Evolutionary conservation across 371 early-diverging fungal species (phyloP).

Genomic region (Amoeboaphelidium protococcarum): DNA sequence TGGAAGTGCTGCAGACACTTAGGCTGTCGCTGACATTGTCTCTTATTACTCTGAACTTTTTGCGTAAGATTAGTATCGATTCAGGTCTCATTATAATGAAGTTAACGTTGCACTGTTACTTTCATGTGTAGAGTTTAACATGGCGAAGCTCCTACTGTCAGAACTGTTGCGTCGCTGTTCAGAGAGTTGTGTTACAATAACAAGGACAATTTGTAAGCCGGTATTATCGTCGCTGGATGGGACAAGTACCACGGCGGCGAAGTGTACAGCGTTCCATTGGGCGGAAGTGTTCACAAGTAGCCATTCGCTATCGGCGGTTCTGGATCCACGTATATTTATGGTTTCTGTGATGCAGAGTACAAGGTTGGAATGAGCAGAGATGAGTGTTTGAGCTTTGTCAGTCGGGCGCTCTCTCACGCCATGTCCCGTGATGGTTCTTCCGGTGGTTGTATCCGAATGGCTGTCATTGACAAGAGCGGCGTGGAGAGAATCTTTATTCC

Average conservation of each 20-base stretch:
- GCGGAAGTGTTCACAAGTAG: slow-evolving; percentile 77
- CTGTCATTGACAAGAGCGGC: slow-evolving; percentile 71
- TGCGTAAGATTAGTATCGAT: slow-evolving; percentile 46
- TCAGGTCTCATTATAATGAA: too few relatives aligned
- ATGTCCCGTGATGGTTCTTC: slow-evolving; percentile 95
- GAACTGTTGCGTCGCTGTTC: slow-evolving; percentile 74
- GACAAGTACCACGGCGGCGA: slow-evolving; percentile 67
- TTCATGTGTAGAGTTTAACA: too few relatives aligned
- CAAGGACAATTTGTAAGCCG: slow-evolving; percentile 67
- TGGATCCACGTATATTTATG: slow-evolving; percentile 94
- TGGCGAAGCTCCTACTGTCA: slow-evolving; percentile 57
- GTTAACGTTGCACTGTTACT: too few relatives aligned
- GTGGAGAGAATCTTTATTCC: slow-evolving; percentile 74
- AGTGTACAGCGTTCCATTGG: slow-evolving; percentile 82
- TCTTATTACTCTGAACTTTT: slow-evolving; percentile 74
- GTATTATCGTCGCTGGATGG: slow-evolving; percentile 97
- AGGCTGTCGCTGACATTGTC: slow-evolving; percentile 88
- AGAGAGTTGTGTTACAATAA: slow-evolving; percentile 86
- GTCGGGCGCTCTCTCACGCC: slow-evolving; percentile 78
- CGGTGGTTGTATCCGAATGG: slow-evolving; percentile 93
- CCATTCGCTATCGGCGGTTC: slow-evolving; percentile 91
- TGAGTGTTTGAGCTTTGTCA: slow-evolving; percentile 81
- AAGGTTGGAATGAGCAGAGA: slow-evolving; percentile 62
- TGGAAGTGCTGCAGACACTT: slow-evolving; percentile 97
- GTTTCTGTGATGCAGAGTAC: slow-evolving; percentile 82